These are phyloP conservation scores for Alternaria sp. DNA, from an alignment of 2,329 filamentous ascomycete species.

Conservation along the genomic window DNA sequence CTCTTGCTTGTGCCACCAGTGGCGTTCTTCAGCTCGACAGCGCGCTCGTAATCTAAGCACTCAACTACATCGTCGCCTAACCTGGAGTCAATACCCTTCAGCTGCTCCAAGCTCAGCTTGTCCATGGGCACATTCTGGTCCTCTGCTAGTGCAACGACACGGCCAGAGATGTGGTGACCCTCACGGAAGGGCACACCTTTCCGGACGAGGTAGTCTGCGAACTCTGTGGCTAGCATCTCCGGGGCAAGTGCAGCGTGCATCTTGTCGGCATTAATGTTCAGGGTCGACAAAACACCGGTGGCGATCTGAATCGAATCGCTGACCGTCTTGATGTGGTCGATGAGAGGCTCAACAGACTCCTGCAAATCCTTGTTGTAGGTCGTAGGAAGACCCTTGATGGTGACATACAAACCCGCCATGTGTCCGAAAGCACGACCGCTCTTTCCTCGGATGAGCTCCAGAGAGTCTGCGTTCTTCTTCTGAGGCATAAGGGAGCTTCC, in stretches of 20 bases:
- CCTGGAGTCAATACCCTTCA: conserved; percentile 70
- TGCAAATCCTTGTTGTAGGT: conserved; percentile 95
- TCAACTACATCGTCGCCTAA: conserved; percentile 74
- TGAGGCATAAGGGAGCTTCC: conserved; percentile 81
- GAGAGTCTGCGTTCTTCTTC: conserved; percentile 81
- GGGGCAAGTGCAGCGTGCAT: conserved; percentile 81
- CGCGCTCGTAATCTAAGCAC: conserved; percentile 81
- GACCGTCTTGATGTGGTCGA: conserved; percentile 83
- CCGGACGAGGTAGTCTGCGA: conserved; percentile 69
- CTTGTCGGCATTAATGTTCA: conserved; percentile 72
- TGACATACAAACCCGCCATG: conserved; percentile 81
- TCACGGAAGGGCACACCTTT: conserved; percentile 79
- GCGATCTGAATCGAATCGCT: conserved; percentile 83
- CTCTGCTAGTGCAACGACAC: conserved; percentile 75
- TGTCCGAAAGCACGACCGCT: conserved; percentile 78
- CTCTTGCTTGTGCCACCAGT: conserved; percentile 79
- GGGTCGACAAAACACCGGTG: conserved; percentile 77
- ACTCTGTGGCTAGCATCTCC: conserved; percentile 80
- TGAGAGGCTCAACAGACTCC: conserved; percentile 83
- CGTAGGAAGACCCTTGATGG: conserved; percentile 75
- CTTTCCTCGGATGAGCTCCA: conserved; percentile 80
- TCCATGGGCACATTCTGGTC: conserved; percentile 71
- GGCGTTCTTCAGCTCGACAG: conserved; percentile 78
- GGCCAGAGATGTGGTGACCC: conserved; percentile 79
- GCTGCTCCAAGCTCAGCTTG: conserved; percentile 68